phyloP scores from a whole-genome alignment of 2,329 filamentous ascomycete genomes.

The Coleophoma eucalyptorum region DNA sequence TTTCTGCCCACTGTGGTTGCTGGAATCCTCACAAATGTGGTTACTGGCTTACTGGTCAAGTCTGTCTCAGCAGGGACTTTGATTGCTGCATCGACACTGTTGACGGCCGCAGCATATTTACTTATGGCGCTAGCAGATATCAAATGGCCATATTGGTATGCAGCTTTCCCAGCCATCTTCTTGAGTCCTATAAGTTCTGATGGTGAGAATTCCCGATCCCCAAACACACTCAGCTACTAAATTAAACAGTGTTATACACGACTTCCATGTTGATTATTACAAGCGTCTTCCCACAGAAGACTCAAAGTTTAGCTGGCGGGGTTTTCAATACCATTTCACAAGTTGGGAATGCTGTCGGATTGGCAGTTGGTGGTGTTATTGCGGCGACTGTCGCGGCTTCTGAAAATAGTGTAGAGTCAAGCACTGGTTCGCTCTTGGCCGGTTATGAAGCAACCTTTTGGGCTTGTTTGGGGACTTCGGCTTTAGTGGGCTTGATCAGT shows the following conservation, averaged over 20 bases:
- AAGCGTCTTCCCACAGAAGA: constrained; percentile 45
- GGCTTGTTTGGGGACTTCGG: constrained; percentile 33
- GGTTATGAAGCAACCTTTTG: constrained; percentile 39
- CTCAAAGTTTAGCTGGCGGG: constrained; percentile 53
- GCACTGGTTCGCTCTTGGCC: constrained; percentile 24
- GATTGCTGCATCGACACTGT: constrained; percentile 29
- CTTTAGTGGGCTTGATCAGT: constrained; percentile 26
- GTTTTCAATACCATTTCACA: constrained; percentile 57
- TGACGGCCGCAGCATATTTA: constrained; percentile 32
- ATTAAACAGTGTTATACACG: constrained; percentile 41
- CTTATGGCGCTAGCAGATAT: constrained; percentile 42
- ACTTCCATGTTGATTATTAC: constrained; percentile 51
- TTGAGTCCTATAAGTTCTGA: constrained; percentile 35
- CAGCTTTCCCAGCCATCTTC: constrained; percentile 36
- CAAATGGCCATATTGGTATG: constrained; percentile 41
- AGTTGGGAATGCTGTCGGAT: constrained; percentile 47
- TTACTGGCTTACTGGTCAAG: constrained; percentile 40
- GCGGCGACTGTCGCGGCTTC: constrained; percentile 25
- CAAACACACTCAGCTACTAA: not conserved
- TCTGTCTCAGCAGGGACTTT: constrained; percentile 35
- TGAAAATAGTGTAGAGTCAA: constrained; percentile 25
- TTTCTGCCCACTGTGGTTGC: constrained; percentile 35
- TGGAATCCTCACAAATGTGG: constrained; percentile 36
- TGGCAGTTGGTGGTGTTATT: constrained; percentile 46
- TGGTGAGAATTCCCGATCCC: constrained; percentile 15